phyloP scores from a whole-genome alignment of 2,329 filamentous ascomycete genomes.

The Thelonectria discophora region DNA sequence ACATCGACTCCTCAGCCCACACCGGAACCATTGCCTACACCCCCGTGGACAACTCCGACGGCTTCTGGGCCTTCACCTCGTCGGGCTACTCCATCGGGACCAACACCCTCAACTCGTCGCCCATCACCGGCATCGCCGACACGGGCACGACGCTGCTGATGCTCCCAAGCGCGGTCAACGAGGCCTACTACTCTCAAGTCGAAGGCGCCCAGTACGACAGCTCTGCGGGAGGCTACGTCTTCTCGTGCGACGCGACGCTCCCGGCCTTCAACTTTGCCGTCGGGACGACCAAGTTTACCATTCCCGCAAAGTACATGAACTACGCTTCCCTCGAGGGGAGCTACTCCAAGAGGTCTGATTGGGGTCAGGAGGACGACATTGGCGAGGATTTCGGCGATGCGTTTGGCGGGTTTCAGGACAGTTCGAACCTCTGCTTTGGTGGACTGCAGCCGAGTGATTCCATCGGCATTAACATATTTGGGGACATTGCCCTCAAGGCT shows the following conservation, averaged over 20 bases:
- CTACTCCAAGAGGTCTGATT: background rate
- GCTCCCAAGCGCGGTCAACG: slow-evolving; percentile 61
- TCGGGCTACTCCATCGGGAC: slow-evolving; percentile 32
- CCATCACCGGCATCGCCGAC: slow-evolving; percentile 59
- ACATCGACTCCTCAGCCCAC: slow-evolving; percentile 71
- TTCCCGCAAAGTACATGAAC: slow-evolving; percentile 63
- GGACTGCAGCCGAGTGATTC: slow-evolving; percentile 67
- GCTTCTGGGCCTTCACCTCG: slow-evolving; percentile 70
- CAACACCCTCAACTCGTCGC: slow-evolving; percentile 36
- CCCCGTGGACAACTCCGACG: slow-evolving; percentile 65
- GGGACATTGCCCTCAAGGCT: slow-evolving; percentile 68
- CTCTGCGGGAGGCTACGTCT: slow-evolving; percentile 55
- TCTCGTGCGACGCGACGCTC: slow-evolving; percentile 56
- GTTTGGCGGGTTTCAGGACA: background rate
- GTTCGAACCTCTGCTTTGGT: slow-evolving; percentile 63
- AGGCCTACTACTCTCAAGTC: slow-evolving; percentile 59
- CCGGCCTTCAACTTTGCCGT: slow-evolving; percentile 64
- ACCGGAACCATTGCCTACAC: slow-evolving; percentile 69
- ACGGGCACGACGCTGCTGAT: slow-evolving; percentile 73
- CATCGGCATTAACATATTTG: slow-evolving; percentile 65
- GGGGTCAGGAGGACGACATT: background rate
- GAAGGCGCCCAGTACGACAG: slow-evolving; percentile 52
- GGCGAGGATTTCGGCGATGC: background rate
- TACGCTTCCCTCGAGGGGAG: slow-evolving; percentile 55
- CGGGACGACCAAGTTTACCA: slow-evolving; percentile 64